phyloP scores from a whole-genome alignment of 1,284 basidiomycete species.

The Marasmius tenuissimus region DNA sequence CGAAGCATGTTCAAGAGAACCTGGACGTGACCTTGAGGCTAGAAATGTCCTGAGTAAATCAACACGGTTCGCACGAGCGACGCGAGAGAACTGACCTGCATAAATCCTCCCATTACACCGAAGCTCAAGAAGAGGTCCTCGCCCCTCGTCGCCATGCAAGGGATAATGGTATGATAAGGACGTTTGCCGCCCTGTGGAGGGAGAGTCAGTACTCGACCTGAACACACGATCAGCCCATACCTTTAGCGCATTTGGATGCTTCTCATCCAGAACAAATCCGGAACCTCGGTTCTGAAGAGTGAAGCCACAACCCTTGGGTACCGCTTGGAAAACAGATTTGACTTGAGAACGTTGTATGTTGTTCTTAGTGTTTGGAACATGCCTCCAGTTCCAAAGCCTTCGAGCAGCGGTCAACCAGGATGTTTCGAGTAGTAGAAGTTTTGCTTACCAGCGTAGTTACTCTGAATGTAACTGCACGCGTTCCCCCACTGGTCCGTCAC shows the following conservation, averaged over 20 bases:
- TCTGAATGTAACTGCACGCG: slow-evolving; percentile 93
- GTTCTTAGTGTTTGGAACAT: slow-evolving; percentile 6
- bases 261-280: slow-evolving; percentile 78
- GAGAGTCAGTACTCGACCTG: not conserved
- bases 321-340: slow-evolving; percentile 43
- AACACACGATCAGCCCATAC: slow-evolving; percentile 30
- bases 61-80: not conserved
- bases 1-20: slow-evolving; percentile 90
- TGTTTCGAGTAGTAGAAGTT: not conserved
- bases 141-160: slow-evolving; percentile 82
- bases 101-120: slow-evolving; percentile 95
- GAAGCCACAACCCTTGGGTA: slow-evolving; percentile 93
- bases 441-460: slow-evolving; percentile 78
- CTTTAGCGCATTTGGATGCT: slow-evolving; percentile 81
- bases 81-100: slow-evolving; percentile 63
- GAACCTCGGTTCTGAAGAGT: slow-evolving; percentile 93
- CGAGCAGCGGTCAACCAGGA: not conserved
- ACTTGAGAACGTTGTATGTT: not conserved
- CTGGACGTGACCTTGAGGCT: slow-evolving; percentile 92
- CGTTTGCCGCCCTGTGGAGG: slow-evolving; percentile 71
- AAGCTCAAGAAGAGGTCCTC: slow-evolving; percentile 87
- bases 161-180: slow-evolving; percentile 96
- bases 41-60: not conserved
- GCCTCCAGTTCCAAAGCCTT: slow-evolving; percentile 81
- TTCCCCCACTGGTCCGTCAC: slow-evolving; percentile 90